Evolutionary conservation across 805 yeast species (phyloP), one percentile per base, ranked within the genome.

Genomic region (Alloascoidea hylecoeti): DNA sequence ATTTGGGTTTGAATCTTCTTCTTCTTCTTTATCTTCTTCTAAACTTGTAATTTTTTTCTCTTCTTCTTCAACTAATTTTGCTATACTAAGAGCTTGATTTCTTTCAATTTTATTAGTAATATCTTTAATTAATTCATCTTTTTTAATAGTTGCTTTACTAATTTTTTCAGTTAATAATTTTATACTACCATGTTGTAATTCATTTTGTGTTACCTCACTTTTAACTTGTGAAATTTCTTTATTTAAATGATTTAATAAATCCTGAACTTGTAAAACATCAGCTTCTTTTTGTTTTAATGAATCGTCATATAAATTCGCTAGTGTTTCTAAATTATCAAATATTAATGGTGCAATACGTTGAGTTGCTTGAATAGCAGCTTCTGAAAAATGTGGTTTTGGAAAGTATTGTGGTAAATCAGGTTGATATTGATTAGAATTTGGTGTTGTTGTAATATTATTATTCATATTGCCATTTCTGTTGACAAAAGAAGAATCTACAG

Each of bases 1-100:
- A n/a, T n/a, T n/a, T n/a, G n/a, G n/a, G n/a, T n/a, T n/a, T 30
- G 1, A 15, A 27, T 13, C 15, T 23, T 23, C n/a, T n/a, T 9
- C n/a, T 23, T 23, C n/a, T 23, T 23, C 30, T 9, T 9, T n/a
- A 9, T 9, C 30, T n/a, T 9, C 30, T 23, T 23, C 30, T 9
- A n/a, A 9, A 23, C 30, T 23, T n/a, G n/a, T 9, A 9, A 9
- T 9, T n/a, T 23, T n/a, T n/a, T 23, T 23, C 17, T 72, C 84
- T 44, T 74, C 75, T 34, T 60, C 64, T 41, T 75, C 72, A 0
- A 73, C 83, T 15, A 70, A 45, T 40, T 68, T 63, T 0, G 82
- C 83, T 42, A 75, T 49, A 43, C 66, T 66, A 46, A 73, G 56
- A 1, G 84, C 77, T 50, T 79, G 88, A 1, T 77, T 61, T 38